phyloP scores from a whole-genome alignment of 108 stramenopile genomes.

The Stephanodiscus triporus region DNA sequence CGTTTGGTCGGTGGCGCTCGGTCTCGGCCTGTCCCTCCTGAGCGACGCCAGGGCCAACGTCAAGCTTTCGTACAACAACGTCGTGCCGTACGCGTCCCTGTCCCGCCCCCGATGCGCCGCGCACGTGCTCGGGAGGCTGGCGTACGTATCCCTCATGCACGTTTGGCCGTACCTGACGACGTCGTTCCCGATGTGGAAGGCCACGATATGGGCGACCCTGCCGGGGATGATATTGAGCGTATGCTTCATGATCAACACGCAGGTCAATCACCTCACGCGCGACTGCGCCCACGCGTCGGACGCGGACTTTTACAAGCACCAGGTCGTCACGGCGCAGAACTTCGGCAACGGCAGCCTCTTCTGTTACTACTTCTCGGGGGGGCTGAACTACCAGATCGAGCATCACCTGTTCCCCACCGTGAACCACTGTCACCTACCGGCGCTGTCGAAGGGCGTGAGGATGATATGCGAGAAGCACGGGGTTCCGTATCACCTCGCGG shows the following conservation, averaged over 20 bases:
- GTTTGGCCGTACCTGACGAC: constrained; percentile 50
- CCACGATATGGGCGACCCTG: constrained; percentile 49
- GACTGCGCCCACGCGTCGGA: constrained; percentile 48
- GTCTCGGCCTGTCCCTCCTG: constrained; percentile 47
- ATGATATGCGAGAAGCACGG: constrained; percentile 52
- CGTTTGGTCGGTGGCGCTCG: constrained; percentile 56
- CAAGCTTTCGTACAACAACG: constrained; percentile 62
- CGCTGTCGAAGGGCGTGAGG: constrained; percentile 41
- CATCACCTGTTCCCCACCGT: constrained; percentile 61
- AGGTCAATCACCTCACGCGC: constrained; percentile 58
- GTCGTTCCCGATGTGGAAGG: constrained; percentile 50
- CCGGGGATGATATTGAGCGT: constrained; percentile 49
- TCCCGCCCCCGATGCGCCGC: constrained; percentile 27
- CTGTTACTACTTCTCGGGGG: constrained; percentile 52
- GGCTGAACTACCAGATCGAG: constrained; percentile 60
- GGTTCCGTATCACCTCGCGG: constrained; percentile 46
- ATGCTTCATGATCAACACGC: constrained; percentile 60
- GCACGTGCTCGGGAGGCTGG: constrained; percentile 45
- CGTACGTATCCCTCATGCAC: constrained; percentile 37
- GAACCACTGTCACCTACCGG: constrained; percentile 61
- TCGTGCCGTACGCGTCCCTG: constrained; percentile 44
- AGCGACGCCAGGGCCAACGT: constrained; percentile 53
- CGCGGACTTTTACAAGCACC: constrained; percentile 58
- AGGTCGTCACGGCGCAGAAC: constrained; percentile 59
- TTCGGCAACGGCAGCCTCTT: constrained; percentile 52